phyloP scores from a whole-genome alignment of 2,329 filamentous ascomycete species.

The Verticillium tricorpus region DNA sequence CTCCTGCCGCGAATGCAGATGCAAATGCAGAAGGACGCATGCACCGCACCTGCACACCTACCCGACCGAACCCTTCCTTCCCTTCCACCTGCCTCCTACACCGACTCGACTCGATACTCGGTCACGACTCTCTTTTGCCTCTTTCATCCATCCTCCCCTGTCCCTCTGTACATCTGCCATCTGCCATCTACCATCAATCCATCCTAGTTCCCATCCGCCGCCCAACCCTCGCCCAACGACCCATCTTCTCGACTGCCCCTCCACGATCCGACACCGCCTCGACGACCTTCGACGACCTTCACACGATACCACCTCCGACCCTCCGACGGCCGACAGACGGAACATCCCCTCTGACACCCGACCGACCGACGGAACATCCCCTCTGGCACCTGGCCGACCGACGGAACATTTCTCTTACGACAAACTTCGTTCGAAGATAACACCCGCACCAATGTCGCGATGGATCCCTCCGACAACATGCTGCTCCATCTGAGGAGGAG shows the following conservation, averaged over 20 bases:
- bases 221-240: background rate
- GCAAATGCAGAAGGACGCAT: background rate
- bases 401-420: background rate
- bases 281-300: no score
- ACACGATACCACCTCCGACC: background rate
- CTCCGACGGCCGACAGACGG: background rate
- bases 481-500: conserved; percentile 4
- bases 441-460: conserved; percentile 1
- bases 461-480: conserved; percentile 4
- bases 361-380: background rate
- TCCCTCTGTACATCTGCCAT: background rate
- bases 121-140: background rate
- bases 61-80: conserved; percentile 1
- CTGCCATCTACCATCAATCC: background rate
- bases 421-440: background rate
- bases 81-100: background rate
- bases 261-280: background rate
- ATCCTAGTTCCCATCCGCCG: background rate
- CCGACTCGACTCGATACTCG: background rate
- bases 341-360: background rate
- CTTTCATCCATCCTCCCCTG: background rate
- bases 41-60: conserved; percentile 1
- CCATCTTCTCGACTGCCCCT: background rate
- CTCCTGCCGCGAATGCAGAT: background rate
- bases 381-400: background rate